A percentile compares a stretch with the other conserved stretches of the same genome.
phyloP scores from a whole-genome alignment of 345 rosid species.

The Sisymbrium altissimum region DNA sequence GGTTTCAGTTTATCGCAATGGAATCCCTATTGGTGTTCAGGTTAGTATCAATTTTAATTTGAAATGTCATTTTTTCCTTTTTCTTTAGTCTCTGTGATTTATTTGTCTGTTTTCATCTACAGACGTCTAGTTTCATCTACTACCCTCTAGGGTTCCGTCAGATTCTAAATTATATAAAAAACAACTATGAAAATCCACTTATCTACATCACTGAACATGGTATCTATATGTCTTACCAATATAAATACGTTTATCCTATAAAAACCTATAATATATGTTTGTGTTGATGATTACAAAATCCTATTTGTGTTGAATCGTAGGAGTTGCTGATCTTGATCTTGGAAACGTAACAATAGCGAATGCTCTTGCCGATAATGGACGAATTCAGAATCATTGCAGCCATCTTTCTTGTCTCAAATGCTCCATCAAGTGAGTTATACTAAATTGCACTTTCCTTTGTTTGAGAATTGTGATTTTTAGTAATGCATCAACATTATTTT shows the following conservation, averaged over 20 bases:
- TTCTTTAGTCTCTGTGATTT: background rate
- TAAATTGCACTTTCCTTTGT: background rate
- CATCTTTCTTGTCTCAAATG: slow-evolving; percentile 31
- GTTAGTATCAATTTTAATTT: background rate
- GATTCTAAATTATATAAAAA: slow-evolving; percentile 20
- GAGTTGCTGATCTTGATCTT: slow-evolving; percentile 9
- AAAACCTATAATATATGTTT: background rate
- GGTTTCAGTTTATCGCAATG: slow-evolving; percentile 1
- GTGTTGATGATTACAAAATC: background rate
- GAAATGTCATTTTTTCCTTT: background rate
- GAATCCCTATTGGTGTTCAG: slow-evolving; percentile 22
- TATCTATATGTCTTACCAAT: background rate
- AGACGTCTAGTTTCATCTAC: slow-evolving; percentile 16
- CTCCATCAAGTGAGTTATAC: slow-evolving; percentile 21
- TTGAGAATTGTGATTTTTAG: background rate
- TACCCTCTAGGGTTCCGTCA: slow-evolving; percentile 26
- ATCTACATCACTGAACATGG: slow-evolving; percentile 34
- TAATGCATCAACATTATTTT: background rate
- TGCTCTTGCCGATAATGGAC: slow-evolving; percentile 23
- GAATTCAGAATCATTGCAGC: slow-evolving; percentile 23
- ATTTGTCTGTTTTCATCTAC: background rate
- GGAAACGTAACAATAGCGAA: slow-evolving; percentile 2
- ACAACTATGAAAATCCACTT: slow-evolving; percentile 20
- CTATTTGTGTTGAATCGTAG: background rate
- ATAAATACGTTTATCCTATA: background rate